phyloP scores from a whole-genome alignment of 2,329 filamentous ascomycete genomes.

The Magnaporthiopsis rhizophila region DNA sequence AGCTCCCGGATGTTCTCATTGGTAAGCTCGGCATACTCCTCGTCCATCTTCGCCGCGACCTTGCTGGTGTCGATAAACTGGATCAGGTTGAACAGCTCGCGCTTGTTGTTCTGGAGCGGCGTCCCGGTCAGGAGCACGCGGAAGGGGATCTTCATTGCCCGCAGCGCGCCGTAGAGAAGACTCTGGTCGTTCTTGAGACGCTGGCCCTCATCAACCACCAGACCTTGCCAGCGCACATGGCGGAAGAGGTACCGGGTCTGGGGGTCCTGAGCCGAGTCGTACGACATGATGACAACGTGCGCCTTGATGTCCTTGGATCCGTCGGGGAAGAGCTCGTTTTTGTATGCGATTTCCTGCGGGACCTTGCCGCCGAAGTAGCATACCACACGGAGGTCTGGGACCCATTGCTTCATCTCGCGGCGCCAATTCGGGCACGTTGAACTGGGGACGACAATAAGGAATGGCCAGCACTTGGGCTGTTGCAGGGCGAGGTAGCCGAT shows the following conservation, averaged over 20 bases:
- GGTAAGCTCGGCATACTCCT: constrained; percentile 68
- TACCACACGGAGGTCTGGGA: constrained; percentile 77
- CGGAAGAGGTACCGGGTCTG: constrained; percentile 58
- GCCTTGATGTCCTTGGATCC: constrained; percentile 63
- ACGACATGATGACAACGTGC: constrained; percentile 91
- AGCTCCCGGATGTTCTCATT: constrained; percentile 74
- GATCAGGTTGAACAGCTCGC: constrained; percentile 92
- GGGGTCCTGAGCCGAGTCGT: constrained; percentile 76
- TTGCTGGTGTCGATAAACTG: constrained; percentile 76
- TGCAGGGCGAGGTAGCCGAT: constrained; percentile 65
- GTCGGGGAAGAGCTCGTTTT: constrained; percentile 77
- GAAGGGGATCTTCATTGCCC: constrained; percentile 68
- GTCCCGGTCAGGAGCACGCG: constrained; percentile 84
- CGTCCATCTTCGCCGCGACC: constrained; percentile 66
- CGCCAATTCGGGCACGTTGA: constrained; percentile 97
- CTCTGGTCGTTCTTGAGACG: constrained; percentile 90
- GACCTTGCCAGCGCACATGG: constrained; percentile 70
- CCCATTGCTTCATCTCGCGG: constrained; percentile 91
- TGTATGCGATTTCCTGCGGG: constrained; percentile 67
- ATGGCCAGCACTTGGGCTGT: constrained; percentile 73
- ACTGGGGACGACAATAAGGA: constrained; percentile 88
- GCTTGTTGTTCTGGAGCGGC: constrained; percentile 88
- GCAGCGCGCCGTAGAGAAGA: constrained; percentile 68
- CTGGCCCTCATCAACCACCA: constrained; percentile 93
- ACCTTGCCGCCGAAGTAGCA: constrained; percentile 77